These are phyloP conservation scores for Teratosphaeria viscida DNA, from an alignment of 2,329 filamentous ascomycete species.

Conservation along the genomic window DNA sequence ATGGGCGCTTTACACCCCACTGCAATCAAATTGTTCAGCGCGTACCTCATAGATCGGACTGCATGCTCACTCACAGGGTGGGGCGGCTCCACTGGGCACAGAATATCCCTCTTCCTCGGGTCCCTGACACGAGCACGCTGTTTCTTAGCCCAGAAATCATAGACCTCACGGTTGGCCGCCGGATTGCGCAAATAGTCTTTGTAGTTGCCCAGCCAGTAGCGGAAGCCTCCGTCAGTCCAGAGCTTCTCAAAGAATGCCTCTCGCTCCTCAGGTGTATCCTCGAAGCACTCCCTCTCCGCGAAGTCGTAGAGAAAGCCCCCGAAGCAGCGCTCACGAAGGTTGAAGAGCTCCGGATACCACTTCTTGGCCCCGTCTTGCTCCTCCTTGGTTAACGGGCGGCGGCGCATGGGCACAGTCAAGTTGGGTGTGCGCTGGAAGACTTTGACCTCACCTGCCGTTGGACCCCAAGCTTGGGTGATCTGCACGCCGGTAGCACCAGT, in stretches of 20 bases:
- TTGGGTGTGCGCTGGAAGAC: conserved; percentile 61
- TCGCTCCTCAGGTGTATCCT: conserved; percentile 32
- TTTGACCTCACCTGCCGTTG: conserved; percentile 31
- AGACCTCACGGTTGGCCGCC: conserved; percentile 30
- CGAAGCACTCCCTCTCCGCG: conserved; percentile 42
- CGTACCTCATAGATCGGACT: background rate
- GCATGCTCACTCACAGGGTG: conserved; percentile 20
- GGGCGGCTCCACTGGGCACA: conserved; percentile 31
- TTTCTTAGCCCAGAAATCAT: conserved; percentile 38
- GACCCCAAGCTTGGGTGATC: conserved; percentile 17
- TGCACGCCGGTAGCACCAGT: conserved; percentile 33
- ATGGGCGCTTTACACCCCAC: conserved; percentile 35
- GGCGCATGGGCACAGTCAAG: conserved; percentile 51
- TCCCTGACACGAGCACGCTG: conserved; percentile 31
- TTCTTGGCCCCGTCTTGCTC: conserved; percentile 40
- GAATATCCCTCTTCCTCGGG: conserved; percentile 32
- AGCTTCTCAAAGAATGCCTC: conserved; percentile 33
- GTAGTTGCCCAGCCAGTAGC: conserved; percentile 23
- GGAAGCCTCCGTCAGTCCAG: conserved; percentile 29
- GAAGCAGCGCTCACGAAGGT: conserved; percentile 43
- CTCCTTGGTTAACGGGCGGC: conserved; percentile 37
- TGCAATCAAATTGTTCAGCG: background rate
- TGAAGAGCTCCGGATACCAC: conserved; percentile 40
- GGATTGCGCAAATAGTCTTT: conserved; percentile 23
- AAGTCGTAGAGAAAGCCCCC: conserved; percentile 51